A percentile compares a stretch with the other conserved stretches of the same genome.
Conservation (phyloP, 331 rosid species). For the Quercus tomentella region DNA sequence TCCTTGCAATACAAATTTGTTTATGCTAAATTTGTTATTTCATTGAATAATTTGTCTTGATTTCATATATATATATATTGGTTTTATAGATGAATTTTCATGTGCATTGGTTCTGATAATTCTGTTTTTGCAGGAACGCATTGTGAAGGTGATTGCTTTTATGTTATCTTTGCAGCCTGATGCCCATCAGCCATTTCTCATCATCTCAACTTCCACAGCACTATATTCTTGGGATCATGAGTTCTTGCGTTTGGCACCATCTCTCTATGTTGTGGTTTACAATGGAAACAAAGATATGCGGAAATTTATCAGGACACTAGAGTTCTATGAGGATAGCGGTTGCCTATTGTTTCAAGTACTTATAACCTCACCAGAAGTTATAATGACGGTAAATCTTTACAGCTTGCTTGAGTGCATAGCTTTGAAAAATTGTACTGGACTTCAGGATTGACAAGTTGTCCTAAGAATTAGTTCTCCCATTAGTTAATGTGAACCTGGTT, state of each 20-base stretch:
- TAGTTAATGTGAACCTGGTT: neutral
- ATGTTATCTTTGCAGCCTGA: constrained; percentile 44
- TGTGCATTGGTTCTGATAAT: neutral
- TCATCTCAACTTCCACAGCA: constrained; percentile 47
- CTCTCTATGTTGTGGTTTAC: constrained; percentile 50
- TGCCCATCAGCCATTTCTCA: constrained; percentile 48
- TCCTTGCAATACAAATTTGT: neutral
- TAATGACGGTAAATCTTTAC: constrained; percentile 46
- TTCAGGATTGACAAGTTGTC: neutral
- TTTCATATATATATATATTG: neutral
- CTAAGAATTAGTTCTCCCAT: neutral
- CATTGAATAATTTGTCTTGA: neutral
- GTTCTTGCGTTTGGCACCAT: constrained; percentile 44
- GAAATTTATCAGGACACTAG: constrained; percentile 40
- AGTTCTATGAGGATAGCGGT: constrained; percentile 39
- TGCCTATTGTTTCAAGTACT: constrained; percentile 48
- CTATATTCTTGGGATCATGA: constrained; percentile 50
- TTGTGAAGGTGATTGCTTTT: constrained; percentile 42
- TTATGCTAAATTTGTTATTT: neutral
- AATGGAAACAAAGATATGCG: constrained; percentile 51
- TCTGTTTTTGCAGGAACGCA: constrained; percentile 46
- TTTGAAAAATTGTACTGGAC: neutral
- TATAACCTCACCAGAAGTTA: constrained; percentile 41
- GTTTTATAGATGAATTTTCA: neutral
- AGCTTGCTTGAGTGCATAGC: neutral